Percentiles rank a stretch among this genome's conserved stretches.
phyloP scores from a whole-genome alignment of 305 asterid genomes.

The Rubia peregrina region DNA sequence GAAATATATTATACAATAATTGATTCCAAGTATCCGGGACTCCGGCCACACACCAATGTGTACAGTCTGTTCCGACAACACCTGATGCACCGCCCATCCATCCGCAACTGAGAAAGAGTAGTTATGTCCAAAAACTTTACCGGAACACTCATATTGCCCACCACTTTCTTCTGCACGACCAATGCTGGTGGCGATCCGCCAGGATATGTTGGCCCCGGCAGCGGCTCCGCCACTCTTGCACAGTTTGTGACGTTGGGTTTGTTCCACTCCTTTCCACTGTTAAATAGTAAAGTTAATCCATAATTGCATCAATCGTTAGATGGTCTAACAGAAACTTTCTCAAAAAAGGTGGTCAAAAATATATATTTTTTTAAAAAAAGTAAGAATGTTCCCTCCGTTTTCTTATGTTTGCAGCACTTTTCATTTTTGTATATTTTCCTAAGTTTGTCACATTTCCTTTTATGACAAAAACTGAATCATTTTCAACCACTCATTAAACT shows the following conservation, averaged over 20 bases:
- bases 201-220: conserved; percentile 23
- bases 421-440: too few relatives aligned
- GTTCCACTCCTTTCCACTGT: conserved; percentile 28
- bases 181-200: conserved; percentile 20
- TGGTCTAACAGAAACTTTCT: too few relatives aligned
- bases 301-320: not conserved
- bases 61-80: conserved; percentile 20
- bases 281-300: not conserved
- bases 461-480: not conserved
- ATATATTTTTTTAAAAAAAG: too few relatives aligned
- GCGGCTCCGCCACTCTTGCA: conserved; percentile 14
- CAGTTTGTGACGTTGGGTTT: conserved; percentile 14
- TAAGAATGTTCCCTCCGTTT: too few relatives aligned
- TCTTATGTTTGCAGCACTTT: too few relatives aligned
- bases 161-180: conserved; percentile 21
- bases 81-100: conserved; percentile 27
- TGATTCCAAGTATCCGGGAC: conserved; percentile 60
- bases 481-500: not conserved
- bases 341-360: too few relatives aligned
- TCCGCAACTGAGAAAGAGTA: conserved; percentile 24
- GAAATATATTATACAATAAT: conserved; percentile 25
- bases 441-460: too few relatives aligned
- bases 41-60: conserved; percentile 42
- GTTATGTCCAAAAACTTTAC: conserved; percentile 31
- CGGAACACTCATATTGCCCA: conserved; percentile 17